Base-by-base conservation (phyloP, 2,329 filamentous ascomycete species). In the Fonsecaea multimorphosa region DNA sequence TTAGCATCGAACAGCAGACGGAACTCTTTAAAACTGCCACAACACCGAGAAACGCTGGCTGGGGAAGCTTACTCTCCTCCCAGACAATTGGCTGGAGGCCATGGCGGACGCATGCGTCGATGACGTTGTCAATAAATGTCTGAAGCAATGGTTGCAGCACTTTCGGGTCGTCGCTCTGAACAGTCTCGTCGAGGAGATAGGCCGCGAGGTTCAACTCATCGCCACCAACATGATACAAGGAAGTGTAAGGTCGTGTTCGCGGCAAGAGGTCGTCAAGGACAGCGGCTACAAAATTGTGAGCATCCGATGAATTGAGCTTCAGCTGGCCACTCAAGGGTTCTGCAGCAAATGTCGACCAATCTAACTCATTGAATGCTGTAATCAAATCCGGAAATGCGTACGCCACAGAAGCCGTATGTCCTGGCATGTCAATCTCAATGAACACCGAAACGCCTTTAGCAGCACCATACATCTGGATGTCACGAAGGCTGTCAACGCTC, bases 161-260 rank as follows among this genome's bases (percentile, higher is more conserved):
- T 0, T 80, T 77, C 0, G 83, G 80, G 61, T 87, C 81, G 74
- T 90, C 92, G 34, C 88, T 90, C 5, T 83, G 77, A 40, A 96
- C 87, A 0, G 86, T 90, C 3, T 89, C 86, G 74, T 96, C 92
- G 11, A 94, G 84, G 46, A 81, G 81, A 74, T 92, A 93, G 59
- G 89, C 86, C 72, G 93, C 89, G 67, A 83, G 83, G 77, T 95
- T 94, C 67, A 96, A 87, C 80, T 96, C 93, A 73, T 96, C 93
- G 61, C 93, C 93, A 52, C 93, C 93, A 0, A 91, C 91, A 79
- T 96, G 92, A 81, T 94, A 96, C 79, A 94, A 87, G 6, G 86
- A 80, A 1, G 89, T 84, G 76, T 91, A 92, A 0, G 89, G 87
- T 8, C 82, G 79, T 11, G 93, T 77, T 31, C 91, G 84, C 14